Base-by-base conservation (phyloP, 257 asterid species). In the Linderniella brevidens region DNA sequence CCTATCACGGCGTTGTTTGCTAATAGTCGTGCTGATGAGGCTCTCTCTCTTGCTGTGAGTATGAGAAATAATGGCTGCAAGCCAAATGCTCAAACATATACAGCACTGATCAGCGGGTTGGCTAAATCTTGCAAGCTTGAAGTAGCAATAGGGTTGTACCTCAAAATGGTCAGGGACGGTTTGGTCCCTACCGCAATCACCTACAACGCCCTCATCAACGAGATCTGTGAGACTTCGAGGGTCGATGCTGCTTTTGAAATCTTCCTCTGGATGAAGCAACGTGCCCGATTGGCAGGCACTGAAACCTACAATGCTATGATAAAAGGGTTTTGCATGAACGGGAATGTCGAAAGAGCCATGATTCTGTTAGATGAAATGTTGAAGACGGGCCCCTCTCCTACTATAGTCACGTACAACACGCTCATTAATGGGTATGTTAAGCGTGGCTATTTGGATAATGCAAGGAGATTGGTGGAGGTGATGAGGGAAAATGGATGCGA, bases 51-150 rank as follows among this genome's bases (percentile, higher is more conserved):
- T 45, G 62, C 76, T 19, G 46, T 54, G 13, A 60, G 68, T 76
- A 83, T 87, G 97, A 78, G 63, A 71, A 80, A 58, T 46, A 76
- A 67, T 68, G 88, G 86, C 48, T 76, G 76, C 56, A 56, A 69
- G 52, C 93, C 95, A 1, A 90, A 83, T 72, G 81, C 70, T 39
- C 64, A 68, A 69, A 78, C 97, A 4, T 87, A 77, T 67, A 57
- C 90, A 8, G 90, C 73, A 50, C 93, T 87, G 59, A 56, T 87
- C 58, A 67, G 79, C n/a, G 97, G 97, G 48, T 72, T 73, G 48
- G 80, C 86, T 67, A 70, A 74, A 64, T 66, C 69, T 19, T 72
- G 69, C 40, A 71, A 56, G 55, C 74, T 80, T 59, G 84, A 68
- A 12, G 48, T 42, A 51, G 93, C 95, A 61, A 74, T 70, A 44